Conservation (phyloP, 2,329 filamentous ascomycete genomes). For the Fusarium stilboides region DNA sequence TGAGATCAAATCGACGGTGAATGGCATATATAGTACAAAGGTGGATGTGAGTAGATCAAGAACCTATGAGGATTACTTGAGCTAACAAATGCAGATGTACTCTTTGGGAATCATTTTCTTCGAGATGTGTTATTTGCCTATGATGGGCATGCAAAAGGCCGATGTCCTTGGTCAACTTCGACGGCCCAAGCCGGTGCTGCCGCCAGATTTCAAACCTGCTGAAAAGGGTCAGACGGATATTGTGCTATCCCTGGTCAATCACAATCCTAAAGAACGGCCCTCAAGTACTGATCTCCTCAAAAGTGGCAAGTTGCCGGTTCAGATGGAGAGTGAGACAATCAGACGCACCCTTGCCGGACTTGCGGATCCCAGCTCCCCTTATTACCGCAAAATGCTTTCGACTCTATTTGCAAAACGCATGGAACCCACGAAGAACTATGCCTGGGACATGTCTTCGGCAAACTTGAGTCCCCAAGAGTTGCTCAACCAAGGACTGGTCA, state of each 20-base stretch:
- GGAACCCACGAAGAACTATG: slow-evolving; percentile 84
- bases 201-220: slow-evolving; percentile 77
- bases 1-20: slow-evolving; percentile 83
- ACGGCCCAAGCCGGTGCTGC: slow-evolving; percentile 77
- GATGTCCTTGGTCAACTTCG: slow-evolving; percentile 78
- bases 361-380: slow-evolving; percentile 85
- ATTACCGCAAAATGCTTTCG: slow-evolving; percentile 91
- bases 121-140: slow-evolving; percentile 88
- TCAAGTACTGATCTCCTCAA: slow-evolving; percentile 86
- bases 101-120: slow-evolving; percentile 98
- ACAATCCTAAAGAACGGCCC: slow-evolving; percentile 86
- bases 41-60: slow-evolving; percentile 77
- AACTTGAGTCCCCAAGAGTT: slow-evolving; percentile 71
- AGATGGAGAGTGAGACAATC: slow-evolving; percentile 94
- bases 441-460: slow-evolving; percentile 79
- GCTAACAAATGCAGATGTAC: slow-evolving; percentile 78
- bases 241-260: slow-evolving; percentile 83
- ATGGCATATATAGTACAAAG: slow-evolving; percentile 88
- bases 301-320: slow-evolving; percentile 88
- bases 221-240: slow-evolving; percentile 85
- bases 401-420: slow-evolving; percentile 84
- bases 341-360: slow-evolving; percentile 85
- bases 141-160: slow-evolving; percentile 77
- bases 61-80: neutral
- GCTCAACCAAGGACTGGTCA: slow-evolving; percentile 80